A percentile compares a stretch with the other conserved stretches of the same genome.
Evolutionary conservation across 2,329 filamentous ascomycete species (phyloP).

Genomic region (Curvularia lunata): DNA sequence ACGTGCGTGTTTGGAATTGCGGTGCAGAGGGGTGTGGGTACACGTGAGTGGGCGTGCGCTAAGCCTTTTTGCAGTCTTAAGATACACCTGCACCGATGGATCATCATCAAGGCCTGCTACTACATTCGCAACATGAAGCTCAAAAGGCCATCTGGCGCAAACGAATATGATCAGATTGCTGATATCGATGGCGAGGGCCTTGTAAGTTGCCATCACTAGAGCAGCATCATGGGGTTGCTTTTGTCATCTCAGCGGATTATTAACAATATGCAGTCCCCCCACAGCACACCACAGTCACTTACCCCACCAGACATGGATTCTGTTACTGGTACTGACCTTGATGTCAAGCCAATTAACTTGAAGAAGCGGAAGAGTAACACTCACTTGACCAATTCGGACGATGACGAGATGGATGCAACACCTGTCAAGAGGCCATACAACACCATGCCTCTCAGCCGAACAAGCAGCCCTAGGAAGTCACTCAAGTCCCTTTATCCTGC

Average conservation of each 20-base stretch:
- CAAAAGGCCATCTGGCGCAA: slow-evolving; percentile 40
- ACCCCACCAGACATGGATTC: slow-evolving; percentile 34
- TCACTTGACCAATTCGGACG: slow-evolving; percentile 40
- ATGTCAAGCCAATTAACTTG: slow-evolving; percentile 31
- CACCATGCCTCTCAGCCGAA: slow-evolving; percentile 34
- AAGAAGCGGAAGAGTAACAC: slow-evolving; percentile 46
- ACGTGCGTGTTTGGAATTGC: background rate
- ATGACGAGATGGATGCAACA: slow-evolving; percentile 34
- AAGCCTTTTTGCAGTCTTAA: slow-evolving; percentile 36
- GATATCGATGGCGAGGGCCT: slow-evolving; percentile 39
- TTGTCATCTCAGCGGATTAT: slow-evolving; percentile 6
- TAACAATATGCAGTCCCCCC: slow-evolving; percentile 38
- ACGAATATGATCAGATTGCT: slow-evolving; percentile 40
- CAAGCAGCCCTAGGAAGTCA: slow-evolving; percentile 40
- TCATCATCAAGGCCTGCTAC: slow-evolving; percentile 50
- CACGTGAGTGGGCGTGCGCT: slow-evolving; percentile 15
- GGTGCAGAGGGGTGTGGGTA: background rate
- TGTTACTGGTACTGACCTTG: slow-evolving; percentile 28
- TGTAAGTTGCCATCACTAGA: slow-evolving; percentile 16
- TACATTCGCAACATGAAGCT: slow-evolving; percentile 49
- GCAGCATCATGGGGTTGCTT: background rate
- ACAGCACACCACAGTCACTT: slow-evolving; percentile 36
- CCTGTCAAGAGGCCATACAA: slow-evolving; percentile 40
- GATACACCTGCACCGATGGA: slow-evolving; percentile 48
- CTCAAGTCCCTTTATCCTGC: slow-evolving; percentile 33